Conservation (phyloP, 352 stramenopile species). For the Pythium oligandrum region DNA sequence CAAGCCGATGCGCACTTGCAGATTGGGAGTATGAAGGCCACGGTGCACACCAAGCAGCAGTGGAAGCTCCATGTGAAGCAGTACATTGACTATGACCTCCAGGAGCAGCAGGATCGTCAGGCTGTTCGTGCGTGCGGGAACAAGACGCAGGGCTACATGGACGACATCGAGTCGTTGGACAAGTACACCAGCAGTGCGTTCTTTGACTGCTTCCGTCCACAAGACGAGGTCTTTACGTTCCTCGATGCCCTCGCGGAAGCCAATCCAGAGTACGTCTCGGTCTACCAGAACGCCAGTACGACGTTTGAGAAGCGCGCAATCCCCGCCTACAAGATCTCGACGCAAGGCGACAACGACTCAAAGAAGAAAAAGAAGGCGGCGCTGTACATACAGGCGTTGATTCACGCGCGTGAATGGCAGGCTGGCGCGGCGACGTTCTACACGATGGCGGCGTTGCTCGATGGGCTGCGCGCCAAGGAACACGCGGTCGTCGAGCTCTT, state of each 20-base stretch:
- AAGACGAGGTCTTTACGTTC: constrained; percentile 58
- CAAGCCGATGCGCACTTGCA: neutral
- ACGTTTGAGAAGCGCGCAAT: constrained; percentile 55
- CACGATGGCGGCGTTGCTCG: constrained; percentile 17
- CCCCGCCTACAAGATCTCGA: constrained; percentile 60
- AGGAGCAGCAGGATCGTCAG: constrained; percentile 33
- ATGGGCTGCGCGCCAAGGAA: constrained; percentile 10
- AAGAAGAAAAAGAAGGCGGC: constrained; percentile 23
- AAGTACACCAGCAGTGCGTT: constrained; percentile 46
- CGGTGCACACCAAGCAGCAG: neutral
- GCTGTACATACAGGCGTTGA: constrained; percentile 60
- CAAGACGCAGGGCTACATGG: constrained; percentile 43
- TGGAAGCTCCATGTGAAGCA: constrained; percentile 23
- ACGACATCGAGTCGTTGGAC: constrained; percentile 3
- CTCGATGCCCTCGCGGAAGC: constrained; percentile 39
- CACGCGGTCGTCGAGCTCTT: constrained; percentile 9
- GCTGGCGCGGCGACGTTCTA: constrained; percentile 17
- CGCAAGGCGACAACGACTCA: constrained; percentile 3
- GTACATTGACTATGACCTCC: constrained; percentile 18
- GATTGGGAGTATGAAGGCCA: neutral
- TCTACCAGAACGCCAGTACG: constrained; percentile 39
- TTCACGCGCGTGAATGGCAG: constrained; percentile 39
- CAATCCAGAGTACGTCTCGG: constrained; percentile 46
- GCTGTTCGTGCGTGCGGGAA: constrained; percentile 41
- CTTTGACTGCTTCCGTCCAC: constrained; percentile 70